Evolutionary conservation across 306 rosid species (phyloP), one percentile per base, ranked within the genome.

Genomic region (Crataegus laevigata): DNA sequence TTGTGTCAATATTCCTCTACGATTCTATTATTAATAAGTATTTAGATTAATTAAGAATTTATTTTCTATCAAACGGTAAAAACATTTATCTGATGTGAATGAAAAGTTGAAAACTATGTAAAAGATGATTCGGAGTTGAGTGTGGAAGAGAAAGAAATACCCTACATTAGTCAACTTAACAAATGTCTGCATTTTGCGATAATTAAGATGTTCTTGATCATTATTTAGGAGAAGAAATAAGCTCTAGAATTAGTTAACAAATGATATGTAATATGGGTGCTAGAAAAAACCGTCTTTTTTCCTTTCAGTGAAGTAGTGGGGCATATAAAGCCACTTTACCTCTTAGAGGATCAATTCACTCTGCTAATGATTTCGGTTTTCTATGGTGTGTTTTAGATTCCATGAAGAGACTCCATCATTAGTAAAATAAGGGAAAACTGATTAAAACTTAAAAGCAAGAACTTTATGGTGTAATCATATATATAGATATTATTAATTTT

Each of bases 271-370:
- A 29, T 66, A 58, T 38, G 6, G 65, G 73, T 83, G 85, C 50
- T 67, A 26, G 60, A 60, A 28, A 59, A 66, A 79, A 77, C 58
- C 10, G 29, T 19, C 64, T 71, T 80, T 63, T 63, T 68, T 61
- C 34, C 68, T 72, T 78, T 77, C 57, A 65, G 78, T 85, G 77
- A 78, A 69, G 25, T 32, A 89, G 87, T 85, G 84, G 81, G 87
- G 75, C 17, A 15, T n/a, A 13, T n/a, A 26, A 55, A n/a, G 61
- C 61, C 85, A 78, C 83, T 81, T 78, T 66, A 26, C 75, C 66
- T 80, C 72, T 73, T 72, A 47, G 70, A 83, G 88, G 87, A 78
- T 80, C 69, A 78, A 81, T 87, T 86, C 87, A 71, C 22, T 70
- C 82, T 61, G 60, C 71, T 74, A 84, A 86, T 88, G 80, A 86